Base-by-base conservation (phyloP, 768 basidiomycete species). In the Naganishia vaughanmartiniae region DNA sequence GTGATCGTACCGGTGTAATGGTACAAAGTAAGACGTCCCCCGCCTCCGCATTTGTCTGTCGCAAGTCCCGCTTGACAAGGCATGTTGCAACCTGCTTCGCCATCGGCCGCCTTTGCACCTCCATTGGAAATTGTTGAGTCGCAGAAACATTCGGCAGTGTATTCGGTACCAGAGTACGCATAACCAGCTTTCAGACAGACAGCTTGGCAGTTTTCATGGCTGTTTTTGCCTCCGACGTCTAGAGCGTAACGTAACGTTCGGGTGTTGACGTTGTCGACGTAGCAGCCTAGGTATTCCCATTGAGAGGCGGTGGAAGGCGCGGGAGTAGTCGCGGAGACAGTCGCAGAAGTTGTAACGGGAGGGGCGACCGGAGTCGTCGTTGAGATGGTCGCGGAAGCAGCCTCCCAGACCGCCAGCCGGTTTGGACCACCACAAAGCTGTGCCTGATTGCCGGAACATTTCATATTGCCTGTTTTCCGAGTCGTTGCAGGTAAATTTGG, bases 61-160 rank as follows among this genome's bases (percentile, higher is more conserved):
- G 86, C 53, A 69, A 51, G 48, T 4, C 87, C 87, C 19, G 89
- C 90, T 24, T 84, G 85, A 70, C 91, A 92, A 0, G 83, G 84
- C 88, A 88, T 89, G 77, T 85, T 86, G 75, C 91, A 92, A 39
- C 84, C 84, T 3, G 82, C 78, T 0, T 85, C 84, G 0, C 70
- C 33, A 26, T 66, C 46, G 14, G 81, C 69, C 0, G 84, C 85
- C 12, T 74, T 45, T 0, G 83, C 85, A 0, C 88, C 89, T 9
- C 88, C 89, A 36, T 86, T 84, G 19, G 87, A 82, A 33, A 91
- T 78, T 15, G 82, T 80, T 73, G 89, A 83, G 3, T 88, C 89
- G 72, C 90, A 92, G 81, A 5, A 66, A 21, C 65, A 66, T 30
- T 66, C 65, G 65, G 46, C 46, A 28, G 65, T 42, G n/a, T 66